Base-by-base conservation (phyloP, 352 stramenopile species). In the Pythium coloratum region DNA sequence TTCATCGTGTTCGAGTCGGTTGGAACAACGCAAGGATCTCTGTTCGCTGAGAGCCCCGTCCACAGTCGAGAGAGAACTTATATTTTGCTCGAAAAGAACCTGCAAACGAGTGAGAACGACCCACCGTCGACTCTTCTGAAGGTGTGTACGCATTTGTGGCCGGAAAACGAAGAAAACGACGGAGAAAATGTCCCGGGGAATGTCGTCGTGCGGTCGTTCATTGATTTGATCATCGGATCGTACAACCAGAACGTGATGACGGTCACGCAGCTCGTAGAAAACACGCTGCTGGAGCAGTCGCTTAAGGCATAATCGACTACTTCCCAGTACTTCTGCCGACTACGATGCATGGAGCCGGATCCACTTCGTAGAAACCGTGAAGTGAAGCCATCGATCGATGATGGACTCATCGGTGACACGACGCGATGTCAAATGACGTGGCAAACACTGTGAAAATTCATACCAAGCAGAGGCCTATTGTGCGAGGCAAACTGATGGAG, bases 191-290 rank as follows among this genome's bases (percentile, higher is more conserved):
- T 5, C 5, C 6, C 32, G 0, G 12, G 8, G 9, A 16, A 30
- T 7, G 16, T 12, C 16, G 4, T n/a, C 8, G 16, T 13, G 26
- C 20, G 38, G 8, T n/a, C 59, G 12, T 60, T 59, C 20, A 38
- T 55, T 6, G 60, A 67, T 38, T 24, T 67, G 1, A 38, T 67
- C 2, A 34, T 60, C 18, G 60, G 60, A 5, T 67, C 9, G 0
- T 67, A 60, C 60, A 67, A 67, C 60, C 6, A 67, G 12, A 54
- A 67, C 38, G 7, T 33, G 49, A 40, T 60, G 47, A 50, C 46
- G 2, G 40, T 67, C 24, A 28, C 55, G 20, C 60, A 67, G 38
- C 28, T 26, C 50, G 20, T 59, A 24, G 60, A 67, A 18, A 60
- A 67, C 50, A 46, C 33, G 24, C 30, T 66, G 32, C 47, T 59